phyloP scores from a whole-genome alignment of 371 early-diverging fungal genomes.

The Phascolomyces articulosus region DNA sequence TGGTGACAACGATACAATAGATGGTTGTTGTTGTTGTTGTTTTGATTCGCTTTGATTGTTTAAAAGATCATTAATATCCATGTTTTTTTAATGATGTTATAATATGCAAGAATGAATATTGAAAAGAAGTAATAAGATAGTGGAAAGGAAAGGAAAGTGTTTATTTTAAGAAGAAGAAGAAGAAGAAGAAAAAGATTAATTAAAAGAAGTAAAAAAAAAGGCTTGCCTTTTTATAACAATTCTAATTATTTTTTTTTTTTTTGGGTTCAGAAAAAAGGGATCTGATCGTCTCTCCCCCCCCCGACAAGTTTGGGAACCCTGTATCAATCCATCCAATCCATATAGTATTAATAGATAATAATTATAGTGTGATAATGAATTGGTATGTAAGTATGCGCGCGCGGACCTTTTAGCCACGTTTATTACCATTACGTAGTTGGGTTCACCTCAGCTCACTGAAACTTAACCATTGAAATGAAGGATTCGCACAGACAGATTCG shows the following conservation, averaged over 20 bases:
- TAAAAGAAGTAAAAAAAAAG: not conserved
- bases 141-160: conserved; percentile 4
- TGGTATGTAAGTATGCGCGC: not conserved
- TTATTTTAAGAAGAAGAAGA: not conserved
- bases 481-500: conserved; percentile 7
- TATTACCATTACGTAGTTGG: conserved; percentile 2
- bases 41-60: conserved; percentile 8
- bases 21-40: not conserved
- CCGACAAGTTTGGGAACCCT: not conserved
- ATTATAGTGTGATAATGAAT: too few relatives aligned
- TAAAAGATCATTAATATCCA: conserved; percentile 20
- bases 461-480: conserved; percentile 11
- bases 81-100: too few relatives aligned
- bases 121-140: conserved; percentile 2
- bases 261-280: not conserved
- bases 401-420: conserved; percentile 18
- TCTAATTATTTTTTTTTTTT: not conserved
- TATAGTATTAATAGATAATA: too few relatives aligned
- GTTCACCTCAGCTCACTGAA: conserved; percentile 5
- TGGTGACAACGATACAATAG: too few relatives aligned
- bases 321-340: too few relatives aligned
- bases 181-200: not conserved
- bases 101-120: not conserved
- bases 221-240: not conserved
- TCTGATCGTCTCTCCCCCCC: conserved; percentile 7